Evolutionary conservation across 495 filamentous ascomycete genomes (phyloP), one percentile per base, ranked within the genome.

Genomic region (Bacidia gigantensis): DNA sequence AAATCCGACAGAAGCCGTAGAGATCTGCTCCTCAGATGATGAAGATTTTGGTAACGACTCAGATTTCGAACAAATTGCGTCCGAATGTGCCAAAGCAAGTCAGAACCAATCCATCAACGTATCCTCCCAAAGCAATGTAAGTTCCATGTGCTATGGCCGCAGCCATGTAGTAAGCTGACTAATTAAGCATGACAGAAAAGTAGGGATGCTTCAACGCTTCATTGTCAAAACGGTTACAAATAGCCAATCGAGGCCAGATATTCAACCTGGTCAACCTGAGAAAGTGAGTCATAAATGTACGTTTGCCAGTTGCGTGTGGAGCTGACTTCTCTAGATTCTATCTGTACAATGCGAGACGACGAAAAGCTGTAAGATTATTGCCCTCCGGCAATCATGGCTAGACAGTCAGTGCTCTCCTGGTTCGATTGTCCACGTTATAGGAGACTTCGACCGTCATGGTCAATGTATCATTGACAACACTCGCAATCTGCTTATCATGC

Each of bases 401-500:
- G 84, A 87, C 24, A 93, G 84, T 9, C 78, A 82, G 24, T 87
- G 81, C 43, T 79, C 71, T 25, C 72, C 75, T 41, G 83, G 82
- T 38, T 80, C 84, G 9, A 87, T 80, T 62, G 79, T 97, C 49
- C 87, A 95, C 66, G 66, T 95, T 50, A 83, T 95, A 51, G 88
- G 89, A n/a, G 68, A 77, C 18, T 93, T 95, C 59, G 70, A 82
- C 50, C 55, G 69, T 3, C 68, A 66, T 11, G 83, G 84, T 3
- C 71, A 79, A 54, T 82, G 79, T 63, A 75, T 87, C 54, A 72
- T 95, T 48, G 82, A 89, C 64, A 86, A 95, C 62, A 65, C 70
- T 22, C 70, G 82, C 49, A 86, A 94, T 59, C 84, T 95, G 70
- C 68, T 98, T 35, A 90, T 98, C 57, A 72, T 98, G 11, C 88